Conservation (phyloP, 129 eudicot genomes). For the Artemisia argyi region DNA sequence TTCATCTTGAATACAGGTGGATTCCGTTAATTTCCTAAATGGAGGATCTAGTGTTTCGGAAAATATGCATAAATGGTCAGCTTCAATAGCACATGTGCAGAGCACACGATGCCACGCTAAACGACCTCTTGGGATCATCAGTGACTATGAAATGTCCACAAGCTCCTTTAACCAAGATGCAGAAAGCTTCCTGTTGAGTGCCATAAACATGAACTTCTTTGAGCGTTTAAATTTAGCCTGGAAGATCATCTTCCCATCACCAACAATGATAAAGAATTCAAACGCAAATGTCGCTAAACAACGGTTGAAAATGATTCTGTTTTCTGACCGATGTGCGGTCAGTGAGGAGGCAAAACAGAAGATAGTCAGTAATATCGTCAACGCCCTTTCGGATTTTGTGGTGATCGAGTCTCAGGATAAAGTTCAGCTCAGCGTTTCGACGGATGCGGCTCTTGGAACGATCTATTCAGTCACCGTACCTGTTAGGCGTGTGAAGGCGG, state of each 20-base stretch:
- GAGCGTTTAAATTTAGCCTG: slow-evolving; percentile 82
- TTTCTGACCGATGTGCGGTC: slow-evolving; percentile 92
- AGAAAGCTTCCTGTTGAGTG: slow-evolving; percentile 64
- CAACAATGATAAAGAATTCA: slow-evolving; percentile 49
- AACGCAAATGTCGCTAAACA: slow-evolving; percentile 87
- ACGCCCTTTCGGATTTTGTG: slow-evolving; percentile 75
- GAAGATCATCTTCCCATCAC: slow-evolving; percentile 82
- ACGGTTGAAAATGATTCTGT: slow-evolving; percentile 84
- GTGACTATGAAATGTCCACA: slow-evolving; percentile 50
- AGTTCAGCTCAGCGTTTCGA: slow-evolving; percentile 83
- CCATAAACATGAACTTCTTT: slow-evolving; percentile 79
- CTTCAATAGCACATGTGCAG: slow-evolving; percentile 18
- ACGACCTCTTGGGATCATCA: slow-evolving; percentile 44
- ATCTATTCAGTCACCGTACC: slow-evolving; percentile 91
- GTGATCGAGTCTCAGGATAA: slow-evolving; percentile 92
- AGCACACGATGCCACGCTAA: slow-evolving; percentile 53
- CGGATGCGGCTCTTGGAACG: slow-evolving; percentile 79
- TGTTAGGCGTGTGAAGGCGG: slow-evolving; percentile 73
- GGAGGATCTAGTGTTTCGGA: slow-evolving; percentile 23
- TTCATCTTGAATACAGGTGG: slow-evolving; percentile 28
- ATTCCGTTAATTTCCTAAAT: slow-evolving; percentile 24
- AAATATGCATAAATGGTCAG: slow-evolving; percentile 35
- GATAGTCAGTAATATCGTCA: slow-evolving; percentile 78
- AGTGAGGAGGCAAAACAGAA: slow-evolving; percentile 86
- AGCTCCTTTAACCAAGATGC: slow-evolving; percentile 62